phyloP scores from a whole-genome alignment of 495 filamentous ascomycete species.

The Peziza echinospora region DNA sequence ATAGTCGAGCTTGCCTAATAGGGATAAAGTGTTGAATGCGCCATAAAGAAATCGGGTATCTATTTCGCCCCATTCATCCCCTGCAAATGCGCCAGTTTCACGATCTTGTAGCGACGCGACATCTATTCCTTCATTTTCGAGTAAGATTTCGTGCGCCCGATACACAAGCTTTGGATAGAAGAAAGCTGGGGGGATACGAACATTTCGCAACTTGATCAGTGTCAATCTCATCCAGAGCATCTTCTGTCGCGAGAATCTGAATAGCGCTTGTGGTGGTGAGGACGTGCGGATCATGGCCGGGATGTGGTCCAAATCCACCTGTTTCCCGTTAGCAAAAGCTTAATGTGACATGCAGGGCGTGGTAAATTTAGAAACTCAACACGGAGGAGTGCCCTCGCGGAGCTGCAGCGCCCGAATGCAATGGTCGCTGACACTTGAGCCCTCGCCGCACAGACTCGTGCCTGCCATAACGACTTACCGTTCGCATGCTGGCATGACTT shows the following conservation, averaged over 20 bases:
- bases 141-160: constrained; percentile 11
- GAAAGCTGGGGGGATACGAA: constrained; percentile 8
- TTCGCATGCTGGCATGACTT: constrained; percentile 69
- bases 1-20: constrained; percentile 45
- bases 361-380: too few species aligned
- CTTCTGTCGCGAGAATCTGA: constrained; percentile 65
- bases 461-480: too few species aligned
- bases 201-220: constrained; percentile 10
- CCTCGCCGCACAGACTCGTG: too few species aligned
- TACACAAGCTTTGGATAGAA: not conserved
- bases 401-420: too few species aligned
- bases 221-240: constrained; percentile 70
- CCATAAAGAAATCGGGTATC: constrained; percentile 89
- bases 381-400: too few species aligned
- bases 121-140: constrained; percentile 27
- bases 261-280: constrained; percentile 84
- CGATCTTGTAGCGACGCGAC: constrained; percentile 62
- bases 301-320: constrained; percentile 70
- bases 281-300: constrained; percentile 87
- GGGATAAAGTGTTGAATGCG: constrained; percentile 65
- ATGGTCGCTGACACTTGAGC: too few species aligned
- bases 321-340: too few species aligned
- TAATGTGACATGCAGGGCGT: too few species aligned
- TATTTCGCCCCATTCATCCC: constrained; percentile 88
- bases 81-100: constrained; percentile 65